Evolutionary conservation across 495 filamentous ascomycete species (phyloP).

Genomic region (Daldinia concentrica): DNA sequence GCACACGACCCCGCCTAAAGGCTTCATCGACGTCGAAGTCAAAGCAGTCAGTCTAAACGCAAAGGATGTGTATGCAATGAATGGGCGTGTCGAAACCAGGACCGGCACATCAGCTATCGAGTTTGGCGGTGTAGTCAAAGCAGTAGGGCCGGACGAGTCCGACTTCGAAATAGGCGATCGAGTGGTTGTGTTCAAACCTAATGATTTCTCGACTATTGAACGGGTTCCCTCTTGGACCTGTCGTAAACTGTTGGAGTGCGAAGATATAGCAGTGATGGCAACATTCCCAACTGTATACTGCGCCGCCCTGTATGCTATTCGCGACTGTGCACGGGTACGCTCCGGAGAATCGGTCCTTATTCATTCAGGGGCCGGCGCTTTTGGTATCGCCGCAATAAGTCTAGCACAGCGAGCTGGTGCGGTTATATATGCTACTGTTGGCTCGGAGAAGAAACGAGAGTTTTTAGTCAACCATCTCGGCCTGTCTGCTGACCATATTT

Average conservation of each 20-base stretch:
- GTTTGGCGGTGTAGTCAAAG: neutral
- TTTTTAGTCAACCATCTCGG: neutral
- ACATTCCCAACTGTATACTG: neutral
- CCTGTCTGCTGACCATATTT: neutral
- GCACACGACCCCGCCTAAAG: neutral
- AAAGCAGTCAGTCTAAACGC: neutral
- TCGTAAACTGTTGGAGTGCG: neutral
- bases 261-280: neutral
- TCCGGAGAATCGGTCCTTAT: neutral
- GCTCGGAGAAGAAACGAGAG: neutral
- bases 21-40: neutral
- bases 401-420: neutral
- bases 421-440: neutral
- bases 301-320: neutral
- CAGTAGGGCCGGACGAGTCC: neutral
- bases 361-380: neutral
- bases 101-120: neutral
- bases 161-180: neutral
- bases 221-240: neutral
- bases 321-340: neutral
- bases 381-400: constrained; percentile 2
- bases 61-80: neutral
- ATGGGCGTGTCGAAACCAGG: neutral
- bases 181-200: neutral
- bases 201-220: neutral